A percentile compares a stretch with the other conserved stretches of the same genome.
Conservation (phyloP, 2,329 filamentous ascomycete species). For the Coleophoma crateriformis region DNA sequence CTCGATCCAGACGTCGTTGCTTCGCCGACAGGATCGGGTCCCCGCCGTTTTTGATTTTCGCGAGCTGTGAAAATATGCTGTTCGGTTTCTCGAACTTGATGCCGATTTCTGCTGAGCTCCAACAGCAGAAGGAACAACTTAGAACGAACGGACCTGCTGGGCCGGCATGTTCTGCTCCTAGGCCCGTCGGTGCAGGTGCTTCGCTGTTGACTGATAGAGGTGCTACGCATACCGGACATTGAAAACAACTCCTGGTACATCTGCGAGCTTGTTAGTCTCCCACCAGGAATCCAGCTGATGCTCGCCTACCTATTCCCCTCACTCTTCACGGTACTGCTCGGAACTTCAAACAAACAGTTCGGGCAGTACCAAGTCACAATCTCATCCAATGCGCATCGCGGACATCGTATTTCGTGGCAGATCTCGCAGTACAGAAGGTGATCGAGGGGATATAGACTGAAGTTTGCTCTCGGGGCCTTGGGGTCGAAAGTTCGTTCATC, state of each 20-base stretch:
- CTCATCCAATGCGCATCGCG: slow-evolving; percentile 86
- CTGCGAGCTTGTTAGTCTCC: slow-evolving; percentile 34
- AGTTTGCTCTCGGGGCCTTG: slow-evolving; percentile 76
- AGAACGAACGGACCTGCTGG: slow-evolving; percentile 65
- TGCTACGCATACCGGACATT: slow-evolving; percentile 84
- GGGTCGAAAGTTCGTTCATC: slow-evolving; percentile 83
- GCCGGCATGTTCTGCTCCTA: slow-evolving; percentile 27
- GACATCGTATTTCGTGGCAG: slow-evolving; percentile 92
- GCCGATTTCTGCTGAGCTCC: slow-evolving; percentile 84
- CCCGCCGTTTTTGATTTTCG: slow-evolving; percentile 62
- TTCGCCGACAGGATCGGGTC: slow-evolving; percentile 42
- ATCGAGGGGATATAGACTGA: slow-evolving; percentile 87
- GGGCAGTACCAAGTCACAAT: slow-evolving; percentile 95
- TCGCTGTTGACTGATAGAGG: slow-evolving; percentile 71
- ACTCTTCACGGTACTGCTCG: slow-evolving; percentile 83
- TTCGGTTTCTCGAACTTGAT: slow-evolving; percentile 87
- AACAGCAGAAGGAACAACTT: slow-evolving; percentile 85
- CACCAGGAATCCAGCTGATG: too few species aligned
- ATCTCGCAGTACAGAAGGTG: slow-evolving; percentile 96
- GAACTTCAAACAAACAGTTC: slow-evolving; percentile 91
- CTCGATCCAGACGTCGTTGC: slow-evolving; percentile 26
- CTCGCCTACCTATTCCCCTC: slow-evolving; percentile 78
- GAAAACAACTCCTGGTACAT: slow-evolving; percentile 91
- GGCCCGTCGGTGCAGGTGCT: slow-evolving; percentile 38
- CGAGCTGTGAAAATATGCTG: slow-evolving; percentile 76